Percentiles rank a stretch among this genome's conserved stretches.
Conservation (phyloP, 2,329 filamentous ascomycete species). For the Aspergillus vadensis region DNA sequence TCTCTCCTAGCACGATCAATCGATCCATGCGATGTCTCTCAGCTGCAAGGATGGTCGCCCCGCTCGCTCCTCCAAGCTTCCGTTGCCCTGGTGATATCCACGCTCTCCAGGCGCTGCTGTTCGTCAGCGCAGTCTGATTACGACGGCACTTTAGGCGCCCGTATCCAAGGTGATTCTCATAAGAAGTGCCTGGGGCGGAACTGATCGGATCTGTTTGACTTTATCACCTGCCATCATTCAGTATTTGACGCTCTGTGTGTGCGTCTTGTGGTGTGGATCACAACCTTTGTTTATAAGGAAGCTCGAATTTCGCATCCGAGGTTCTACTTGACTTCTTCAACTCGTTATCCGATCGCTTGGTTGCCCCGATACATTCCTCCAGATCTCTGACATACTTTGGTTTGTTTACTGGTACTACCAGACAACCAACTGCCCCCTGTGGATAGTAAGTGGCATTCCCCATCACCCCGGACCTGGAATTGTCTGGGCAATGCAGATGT, state of each 20-base stretch:
- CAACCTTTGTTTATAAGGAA: constrained; percentile 13
- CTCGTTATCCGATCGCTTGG: too few species aligned
- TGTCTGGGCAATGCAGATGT: background rate
- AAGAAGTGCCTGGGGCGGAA: background rate
- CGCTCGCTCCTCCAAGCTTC: constrained; percentile 9
- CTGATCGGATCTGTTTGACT: background rate
- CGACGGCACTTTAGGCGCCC: constrained; percentile 13
- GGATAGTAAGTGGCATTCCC: background rate
- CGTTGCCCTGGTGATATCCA: constrained; percentile 20
- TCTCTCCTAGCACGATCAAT: too few species aligned
- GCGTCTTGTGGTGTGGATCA: background rate
- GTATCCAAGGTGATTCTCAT: constrained; percentile 4
- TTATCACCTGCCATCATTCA: background rate
- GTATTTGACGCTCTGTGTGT: background rate
- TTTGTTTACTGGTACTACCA: background rate
- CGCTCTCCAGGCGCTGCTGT: constrained; percentile 12
- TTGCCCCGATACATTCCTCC: background rate
- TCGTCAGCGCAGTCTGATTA: constrained; percentile 10
- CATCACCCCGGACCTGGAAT: background rate
- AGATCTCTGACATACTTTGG: background rate
- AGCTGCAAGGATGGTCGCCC: constrained; percentile 10
- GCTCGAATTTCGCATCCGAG: constrained; percentile 1
- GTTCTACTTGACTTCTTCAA: background rate
- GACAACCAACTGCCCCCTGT: background rate
- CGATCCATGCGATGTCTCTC: background rate